Evolutionary conservation across 2,329 filamentous ascomycete species (phyloP), one percentile per base, ranked within the genome.

Genomic region (Xylaria sp.): DNA sequence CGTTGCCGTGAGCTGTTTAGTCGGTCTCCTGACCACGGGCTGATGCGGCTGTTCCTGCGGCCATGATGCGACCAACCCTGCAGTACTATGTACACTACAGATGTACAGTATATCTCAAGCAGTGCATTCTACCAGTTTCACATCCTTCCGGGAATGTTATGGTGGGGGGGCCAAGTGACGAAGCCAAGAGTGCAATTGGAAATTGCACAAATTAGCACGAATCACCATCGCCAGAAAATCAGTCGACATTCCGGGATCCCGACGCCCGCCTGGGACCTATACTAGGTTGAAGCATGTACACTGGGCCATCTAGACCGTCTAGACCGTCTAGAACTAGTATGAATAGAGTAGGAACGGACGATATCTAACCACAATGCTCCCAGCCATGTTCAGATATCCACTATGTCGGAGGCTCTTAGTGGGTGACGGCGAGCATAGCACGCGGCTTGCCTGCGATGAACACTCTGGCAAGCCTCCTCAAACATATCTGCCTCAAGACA

Each of bases 21-120:
- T 59, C 58, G 70, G 71, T 76, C 74, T 73, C 73, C 74, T 76
- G 75, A 76, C 73, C 72, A 66, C 56, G 61, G 44, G 57, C 56
- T 64, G 60, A 75, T 76, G 75, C 74, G 72, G 70, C 69, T 72
- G 67, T 67, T 57, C 69, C 73, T 76, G 75, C 75, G 74, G 70
- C 75, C 74, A 59, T 60, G 69, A 74, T 76, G 75, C 74, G 72
- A 67, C 75, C 75, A 63, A 64, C 70, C 62, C 48, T 60, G 59
- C 58, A 63, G 28, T 15, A 56, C 60, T 41, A 64, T 39, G 50
- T 65, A 55, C 65, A 6, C 23, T 28, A 28, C 28, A 54, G 18
- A 39, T 37, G 28, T 56, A 56, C n/a, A 44, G 8, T 23, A 44
- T 55, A 31, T 25, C 15, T 23, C 31, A 39, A 28, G 20, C 37